These are phyloP conservation scores for Calvatia gigantea DNA, from an alignment of 768 basidiomycete genomes.

Conservation along the genomic window DNA sequence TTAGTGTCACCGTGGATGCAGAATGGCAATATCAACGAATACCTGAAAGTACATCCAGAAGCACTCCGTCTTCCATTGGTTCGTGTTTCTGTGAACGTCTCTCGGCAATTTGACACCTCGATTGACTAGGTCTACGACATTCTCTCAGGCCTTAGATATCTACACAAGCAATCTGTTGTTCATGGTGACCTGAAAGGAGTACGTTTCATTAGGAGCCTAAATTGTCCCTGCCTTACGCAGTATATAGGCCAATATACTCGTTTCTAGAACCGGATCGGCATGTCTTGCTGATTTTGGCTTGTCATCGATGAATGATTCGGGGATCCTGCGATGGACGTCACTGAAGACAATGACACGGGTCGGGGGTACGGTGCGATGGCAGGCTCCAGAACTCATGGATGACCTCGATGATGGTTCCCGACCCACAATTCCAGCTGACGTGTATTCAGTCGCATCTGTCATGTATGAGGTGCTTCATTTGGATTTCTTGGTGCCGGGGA, in stretches of 20 bases:
- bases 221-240: background rate
- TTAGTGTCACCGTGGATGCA: slow-evolving; percentile 12
- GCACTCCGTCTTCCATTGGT: slow-evolving; percentile 3
- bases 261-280: slow-evolving; percentile 15
- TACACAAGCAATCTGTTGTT: slow-evolving; percentile 14
- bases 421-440: slow-evolving; percentile 15
- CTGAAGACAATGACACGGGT: slow-evolving; percentile 10
- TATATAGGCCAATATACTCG: slow-evolving; percentile 23
- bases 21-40: slow-evolving; percentile 5
- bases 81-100: background rate
- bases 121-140: slow-evolving; percentile 8
- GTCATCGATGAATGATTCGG: slow-evolving; percentile 14
- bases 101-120: background rate
- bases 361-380: slow-evolving; percentile 20
- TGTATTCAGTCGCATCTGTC: slow-evolving; percentile 19
- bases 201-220: background rate
- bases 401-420: background rate
- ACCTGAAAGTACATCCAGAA: slow-evolving; percentile 3
- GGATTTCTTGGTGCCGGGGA: background rate
- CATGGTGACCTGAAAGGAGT: slow-evolving; percentile 24
- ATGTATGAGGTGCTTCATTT: slow-evolving; percentile 18
- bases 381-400: slow-evolving; percentile 22
- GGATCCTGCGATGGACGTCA: slow-evolving; percentile 16
- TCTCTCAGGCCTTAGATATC: slow-evolving; percentile 11
- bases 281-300: slow-evolving; percentile 25